Evolutionary conservation across 768 basidiomycete genomes (phyloP).

Genomic region (Pluteus cervinus): DNA sequence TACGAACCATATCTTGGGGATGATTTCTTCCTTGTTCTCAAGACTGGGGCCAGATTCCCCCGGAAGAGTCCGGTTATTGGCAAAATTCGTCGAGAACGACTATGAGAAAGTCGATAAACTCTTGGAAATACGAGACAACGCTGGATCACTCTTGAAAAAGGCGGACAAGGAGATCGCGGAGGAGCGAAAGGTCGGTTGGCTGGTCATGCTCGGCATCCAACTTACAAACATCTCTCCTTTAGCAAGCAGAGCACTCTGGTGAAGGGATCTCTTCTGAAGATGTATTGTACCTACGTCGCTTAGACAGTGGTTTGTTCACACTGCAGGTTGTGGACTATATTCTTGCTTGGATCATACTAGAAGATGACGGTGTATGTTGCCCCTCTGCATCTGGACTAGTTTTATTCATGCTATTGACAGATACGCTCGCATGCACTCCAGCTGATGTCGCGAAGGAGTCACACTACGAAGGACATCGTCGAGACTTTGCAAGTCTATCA

Average conservation of each 20-base stretch:
- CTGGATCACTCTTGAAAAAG: constrained; percentile 49
- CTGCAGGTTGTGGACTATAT: constrained; percentile 93
- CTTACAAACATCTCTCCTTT: neutral
- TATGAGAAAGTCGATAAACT: constrained; percentile 96
- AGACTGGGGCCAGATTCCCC: constrained; percentile 84
- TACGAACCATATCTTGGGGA: constrained; percentile 80
- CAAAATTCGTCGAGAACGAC: constrained; percentile 89
- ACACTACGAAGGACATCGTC: constrained; percentile 66
- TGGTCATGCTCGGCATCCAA: too few relatives aligned
- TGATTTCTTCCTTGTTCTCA: constrained; percentile 81
- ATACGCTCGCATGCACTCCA: constrained; percentile 68
- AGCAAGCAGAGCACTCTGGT: constrained; percentile 48
- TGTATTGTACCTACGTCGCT: constrained; percentile 74
- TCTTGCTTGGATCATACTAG: constrained; percentile 93
- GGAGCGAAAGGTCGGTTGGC: constrained; percentile 66
- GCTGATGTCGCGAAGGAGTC: constrained; percentile 71
- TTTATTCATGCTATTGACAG: constrained; percentile 32
- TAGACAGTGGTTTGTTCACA: constrained; percentile 85
- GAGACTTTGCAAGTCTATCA: constrained; percentile 64
- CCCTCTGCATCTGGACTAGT: constrained; percentile 2
- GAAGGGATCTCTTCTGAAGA: constrained; percentile 59
- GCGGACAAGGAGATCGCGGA: constrained; percentile 62
- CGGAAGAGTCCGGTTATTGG: constrained; percentile 70
- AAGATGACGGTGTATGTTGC: constrained; percentile 87
- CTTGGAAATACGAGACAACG: constrained; percentile 76